A percentile compares a stretch with the other conserved stretches of the same genome.
phyloP scores from a whole-genome alignment of 352 stramenopile species.

The Phytopythium boreale region DNA sequence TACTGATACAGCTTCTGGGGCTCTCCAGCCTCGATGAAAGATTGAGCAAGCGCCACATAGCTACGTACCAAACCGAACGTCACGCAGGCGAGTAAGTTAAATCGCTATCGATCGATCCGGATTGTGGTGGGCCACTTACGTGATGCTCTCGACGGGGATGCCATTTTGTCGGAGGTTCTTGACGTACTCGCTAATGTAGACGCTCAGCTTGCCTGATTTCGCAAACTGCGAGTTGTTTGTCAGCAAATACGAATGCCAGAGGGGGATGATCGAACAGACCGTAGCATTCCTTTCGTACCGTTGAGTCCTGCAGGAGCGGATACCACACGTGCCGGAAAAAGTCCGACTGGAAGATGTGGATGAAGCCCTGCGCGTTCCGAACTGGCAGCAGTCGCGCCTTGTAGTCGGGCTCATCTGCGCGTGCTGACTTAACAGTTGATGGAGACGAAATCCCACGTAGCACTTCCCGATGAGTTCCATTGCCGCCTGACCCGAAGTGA shows the following conservation, averaged over 20 bases:
- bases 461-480: background rate
- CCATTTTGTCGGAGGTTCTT: constrained; percentile 45
- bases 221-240: constrained; percentile 29
- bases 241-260: background rate
- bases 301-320: constrained; percentile 31
- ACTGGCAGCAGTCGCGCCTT: background rate
- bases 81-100: background rate
- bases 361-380: constrained; percentile 41
- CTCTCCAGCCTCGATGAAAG: constrained; percentile 41
- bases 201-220: constrained; percentile 32
- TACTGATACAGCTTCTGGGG: constrained; percentile 62
- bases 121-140: constrained; percentile 28
- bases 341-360: constrained; percentile 54
- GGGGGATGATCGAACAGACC: background rate
- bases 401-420: background rate
- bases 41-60: constrained; percentile 48
- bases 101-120: background rate
- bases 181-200: constrained; percentile 68
- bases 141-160: constrained; percentile 57
- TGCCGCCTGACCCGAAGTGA: background rate
- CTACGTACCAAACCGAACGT: constrained; percentile 21
- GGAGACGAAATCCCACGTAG: background rate
- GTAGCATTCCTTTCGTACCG: constrained; percentile 24
- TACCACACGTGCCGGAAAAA: constrained; percentile 59
- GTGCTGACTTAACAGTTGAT: background rate